Evolutionary conservation across 768 basidiomycete genomes (phyloP).

Genomic region (Tricholomella constricta): DNA sequence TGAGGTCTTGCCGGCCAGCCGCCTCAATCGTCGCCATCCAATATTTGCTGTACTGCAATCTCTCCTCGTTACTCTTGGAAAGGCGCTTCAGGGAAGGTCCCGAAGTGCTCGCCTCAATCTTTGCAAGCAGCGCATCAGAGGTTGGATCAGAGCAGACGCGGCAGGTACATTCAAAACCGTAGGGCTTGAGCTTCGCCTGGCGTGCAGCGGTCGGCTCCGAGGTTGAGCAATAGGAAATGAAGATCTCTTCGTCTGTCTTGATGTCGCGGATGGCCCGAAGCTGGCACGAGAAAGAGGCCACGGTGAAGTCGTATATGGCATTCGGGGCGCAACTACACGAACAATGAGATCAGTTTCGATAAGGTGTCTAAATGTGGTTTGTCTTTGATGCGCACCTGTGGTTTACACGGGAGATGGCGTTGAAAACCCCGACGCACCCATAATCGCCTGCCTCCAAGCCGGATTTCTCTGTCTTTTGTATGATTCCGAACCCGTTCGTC

Average conservation of each 20-base stretch:
- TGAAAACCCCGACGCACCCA: neutral
- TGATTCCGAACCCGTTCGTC: slow-evolving; percentile 27
- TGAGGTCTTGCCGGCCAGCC: too few species aligned
- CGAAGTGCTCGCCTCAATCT: slow-evolving; percentile 11
- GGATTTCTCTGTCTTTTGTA: too few species aligned
- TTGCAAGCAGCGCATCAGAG: slow-evolving; percentile 13
- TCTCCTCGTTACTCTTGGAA: too few species aligned
- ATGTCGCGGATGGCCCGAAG: slow-evolving; percentile 31
- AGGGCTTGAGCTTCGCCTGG: slow-evolving; percentile 25
- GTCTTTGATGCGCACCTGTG: slow-evolving; percentile 11
- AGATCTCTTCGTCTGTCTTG: slow-evolving; percentile 34
- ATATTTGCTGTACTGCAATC: too few species aligned
- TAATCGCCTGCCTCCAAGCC: slow-evolving; percentile 14
- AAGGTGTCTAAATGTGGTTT: too few species aligned
- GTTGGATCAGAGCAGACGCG: slow-evolving; percentile 25
- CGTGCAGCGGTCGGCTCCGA: slow-evolving; percentile 20
- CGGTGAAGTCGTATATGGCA: slow-evolving; percentile 20
- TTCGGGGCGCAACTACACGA: slow-evolving; percentile 30
- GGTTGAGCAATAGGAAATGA: slow-evolving; percentile 26
- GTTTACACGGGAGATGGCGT: neutral
- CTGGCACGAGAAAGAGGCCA: slow-evolving; percentile 28
- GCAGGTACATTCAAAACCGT: slow-evolving; percentile 38
- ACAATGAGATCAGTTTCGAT: too few species aligned
- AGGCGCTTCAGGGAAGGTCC: too few species aligned
- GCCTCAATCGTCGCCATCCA: too few species aligned